These are phyloP conservation scores for Tulasnella sp. DNA, from an alignment of 768 basidiomycete genomes.

Conservation along the genomic window DNA sequence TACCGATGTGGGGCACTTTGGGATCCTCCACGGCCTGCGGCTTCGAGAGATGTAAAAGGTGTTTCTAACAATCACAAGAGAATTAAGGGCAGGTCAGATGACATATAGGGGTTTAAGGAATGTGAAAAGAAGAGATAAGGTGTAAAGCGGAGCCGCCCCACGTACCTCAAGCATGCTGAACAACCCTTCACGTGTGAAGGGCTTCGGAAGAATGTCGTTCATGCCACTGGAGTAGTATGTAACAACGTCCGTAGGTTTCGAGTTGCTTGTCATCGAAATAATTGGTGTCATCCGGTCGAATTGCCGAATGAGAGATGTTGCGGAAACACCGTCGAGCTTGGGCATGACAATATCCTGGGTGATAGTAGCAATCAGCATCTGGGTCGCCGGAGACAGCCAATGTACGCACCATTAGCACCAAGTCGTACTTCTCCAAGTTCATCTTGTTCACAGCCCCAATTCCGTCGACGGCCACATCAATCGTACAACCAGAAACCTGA, in stretches of 20 bases:
- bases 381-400: not conserved
- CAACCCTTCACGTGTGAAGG: constrained; percentile 89
- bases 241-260: constrained; percentile 85
- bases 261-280: constrained; percentile 96
- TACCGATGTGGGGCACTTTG: constrained; percentile 30
- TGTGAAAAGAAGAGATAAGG: constrained; percentile 8
- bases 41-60: constrained; percentile 75
- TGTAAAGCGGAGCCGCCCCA: not conserved
- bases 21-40: constrained; percentile 28
- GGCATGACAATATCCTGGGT: constrained; percentile 89
- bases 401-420: constrained; percentile 77
- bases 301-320: constrained; percentile 85
- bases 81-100: too few species aligned
- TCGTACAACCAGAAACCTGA: constrained; percentile 89
- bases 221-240: constrained; percentile 83
- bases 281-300: constrained; percentile 94
- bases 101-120: constrained; percentile 10
- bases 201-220: constrained; percentile 95
- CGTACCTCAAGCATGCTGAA: constrained; percentile 82
- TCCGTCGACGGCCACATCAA: constrained; percentile 90
- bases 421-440: constrained; percentile 90
- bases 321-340: constrained; percentile 74
- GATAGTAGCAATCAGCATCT: not conserved
- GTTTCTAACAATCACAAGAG: constrained; percentile 41
- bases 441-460: constrained; percentile 89